Evolutionary conservation across 345 rosid species (phyloP), one percentile per base, ranked within the genome.

Genomic region (Iberis pinnata): DNA sequence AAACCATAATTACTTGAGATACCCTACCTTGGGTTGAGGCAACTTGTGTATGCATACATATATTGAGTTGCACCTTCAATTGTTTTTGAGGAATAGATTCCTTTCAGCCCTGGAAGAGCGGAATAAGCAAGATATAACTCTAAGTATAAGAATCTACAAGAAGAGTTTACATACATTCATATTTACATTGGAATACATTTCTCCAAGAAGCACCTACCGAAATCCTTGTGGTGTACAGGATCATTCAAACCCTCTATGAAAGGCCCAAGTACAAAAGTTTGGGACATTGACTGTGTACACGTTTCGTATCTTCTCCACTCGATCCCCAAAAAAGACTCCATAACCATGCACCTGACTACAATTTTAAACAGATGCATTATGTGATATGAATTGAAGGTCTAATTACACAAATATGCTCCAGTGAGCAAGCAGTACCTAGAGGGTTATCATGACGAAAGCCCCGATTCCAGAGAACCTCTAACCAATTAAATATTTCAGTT

Each of bases 401-500:
- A 8, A 38, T 51, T 36, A 37, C 18, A 15, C 38, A n/a, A 37
- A 26, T 24, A 39, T 68, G 33, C 18, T 49, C 16, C 52, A 49
- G 43, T 40, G 57, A 54, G 49, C 20, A 13, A 51, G 49, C n/a
- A 62, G 37, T 76, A 87, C 95, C 98, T 75, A 74, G 85, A 61
- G 98, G 98, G 71, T 90, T 90, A 49, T 83, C 86, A 70, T 90
- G 96, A 68, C 41, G 61, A 67, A 90, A 84, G 13, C 98, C 98
- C 15, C 78, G 73, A 64, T 75, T 73, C 95, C 98, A 90, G 65
- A 87, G 75, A 69, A 90, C 75, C 53, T 87, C 76, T 69, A 90
- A 47, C 98, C 98, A 90, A 53, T 70, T 60, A 64, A 76, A 80
- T 43, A 79, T 70, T 65, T 78, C 80, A 33, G 46, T 67, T 2